Evolutionary conservation across 768 basidiomycete genomes (phyloP).

Genomic region (Tricholoma sp.): DNA sequence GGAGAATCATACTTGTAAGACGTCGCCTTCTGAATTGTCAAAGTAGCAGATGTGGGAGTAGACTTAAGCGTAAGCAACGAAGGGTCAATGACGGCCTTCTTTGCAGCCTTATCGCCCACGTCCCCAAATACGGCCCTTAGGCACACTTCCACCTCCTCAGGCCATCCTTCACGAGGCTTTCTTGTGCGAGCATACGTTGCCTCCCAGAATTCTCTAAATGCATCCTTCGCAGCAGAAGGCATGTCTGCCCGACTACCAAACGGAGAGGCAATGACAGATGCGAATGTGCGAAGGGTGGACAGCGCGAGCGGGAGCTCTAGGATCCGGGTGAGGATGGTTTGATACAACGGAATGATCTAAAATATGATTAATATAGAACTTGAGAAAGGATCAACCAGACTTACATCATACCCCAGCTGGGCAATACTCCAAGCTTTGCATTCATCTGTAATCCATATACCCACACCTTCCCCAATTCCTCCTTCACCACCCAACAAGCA

Average conservation of each 20-base stretch:
- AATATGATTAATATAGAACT: neutral
- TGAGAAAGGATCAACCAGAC: slow-evolving; percentile 17
- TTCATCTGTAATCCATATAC: slow-evolving; percentile 64
- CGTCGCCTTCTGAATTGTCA: neutral
- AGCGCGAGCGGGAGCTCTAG: slow-evolving; percentile 38
- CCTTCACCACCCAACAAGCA: slow-evolving; percentile 34
- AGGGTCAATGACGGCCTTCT: neutral
- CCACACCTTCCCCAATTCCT: slow-evolving; percentile 47
- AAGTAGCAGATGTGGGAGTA: slow-evolving; percentile 4
- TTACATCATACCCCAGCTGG: slow-evolving; percentile 57
- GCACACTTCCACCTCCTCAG: slow-evolving; percentile 34
- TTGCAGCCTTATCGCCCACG: slow-evolving; percentile 1
- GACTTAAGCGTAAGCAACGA: slow-evolving; percentile 3
- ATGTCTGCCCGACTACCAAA: slow-evolving; percentile 50
- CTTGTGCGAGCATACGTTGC: slow-evolving; percentile 34
- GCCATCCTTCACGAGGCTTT: slow-evolving; percentile 50
- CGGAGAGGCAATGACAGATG: slow-evolving; percentile 49
- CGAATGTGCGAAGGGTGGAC: slow-evolving; percentile 41
- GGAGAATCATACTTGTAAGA: neutral
- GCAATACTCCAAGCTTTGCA: slow-evolving; percentile 40
- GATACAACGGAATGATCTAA: slow-evolving; percentile 61
- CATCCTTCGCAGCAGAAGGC: slow-evolving; percentile 35
- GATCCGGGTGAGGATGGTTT: slow-evolving; percentile 49
- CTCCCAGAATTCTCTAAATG: slow-evolving; percentile 64
- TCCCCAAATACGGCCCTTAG: slow-evolving; percentile 14